Conservation (phyloP, 164 flowering plant genomes). For the Liriodendron chinense region DNA sequence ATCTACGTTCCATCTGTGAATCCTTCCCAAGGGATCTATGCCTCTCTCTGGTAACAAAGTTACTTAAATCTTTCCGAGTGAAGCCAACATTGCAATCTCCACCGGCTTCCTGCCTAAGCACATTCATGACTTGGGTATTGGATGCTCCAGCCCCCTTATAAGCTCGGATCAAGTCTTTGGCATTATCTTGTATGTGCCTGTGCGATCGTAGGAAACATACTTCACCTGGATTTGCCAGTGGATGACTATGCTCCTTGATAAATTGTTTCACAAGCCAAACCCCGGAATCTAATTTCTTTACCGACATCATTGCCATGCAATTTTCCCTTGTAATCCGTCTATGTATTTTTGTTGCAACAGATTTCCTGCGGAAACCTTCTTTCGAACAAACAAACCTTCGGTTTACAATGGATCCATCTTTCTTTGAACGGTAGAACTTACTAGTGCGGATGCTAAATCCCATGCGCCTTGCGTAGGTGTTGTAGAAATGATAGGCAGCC, state of each 20-base stretch:
- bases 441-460: conserved; percentile 59
- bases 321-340: conserved; percentile 48
- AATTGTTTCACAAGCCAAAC: conserved; percentile 74
- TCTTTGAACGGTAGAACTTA: conserved; percentile 41
- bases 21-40: conserved; percentile 59
- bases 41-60: conserved; percentile 5
- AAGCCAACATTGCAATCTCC: conserved; percentile 35
- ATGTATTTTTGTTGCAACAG: background rate
- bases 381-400: conserved; percentile 60
- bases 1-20: conserved; percentile 57
- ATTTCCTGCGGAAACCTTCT: conserved; percentile 42
- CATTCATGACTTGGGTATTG: background rate
- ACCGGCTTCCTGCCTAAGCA: conserved; percentile 3
- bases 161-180: background rate
- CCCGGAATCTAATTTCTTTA: conserved; percentile 68
- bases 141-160: conserved; percentile 24
- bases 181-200: conserved; percentile 13
- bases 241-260: conserved; percentile 75
- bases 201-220: conserved; percentile 77
- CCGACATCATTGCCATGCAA: conserved; percentile 67
- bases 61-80: conserved; percentile 26
- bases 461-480: conserved; percentile 52
- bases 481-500: conserved; percentile 63
- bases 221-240: conserved; percentile 68
- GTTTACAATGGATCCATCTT: conserved; percentile 35